Evolutionary conservation across 352 stramenopile species (phyloP), one percentile per base, ranked within the genome.

Genomic region (Globisporangium takayamanum): DNA sequence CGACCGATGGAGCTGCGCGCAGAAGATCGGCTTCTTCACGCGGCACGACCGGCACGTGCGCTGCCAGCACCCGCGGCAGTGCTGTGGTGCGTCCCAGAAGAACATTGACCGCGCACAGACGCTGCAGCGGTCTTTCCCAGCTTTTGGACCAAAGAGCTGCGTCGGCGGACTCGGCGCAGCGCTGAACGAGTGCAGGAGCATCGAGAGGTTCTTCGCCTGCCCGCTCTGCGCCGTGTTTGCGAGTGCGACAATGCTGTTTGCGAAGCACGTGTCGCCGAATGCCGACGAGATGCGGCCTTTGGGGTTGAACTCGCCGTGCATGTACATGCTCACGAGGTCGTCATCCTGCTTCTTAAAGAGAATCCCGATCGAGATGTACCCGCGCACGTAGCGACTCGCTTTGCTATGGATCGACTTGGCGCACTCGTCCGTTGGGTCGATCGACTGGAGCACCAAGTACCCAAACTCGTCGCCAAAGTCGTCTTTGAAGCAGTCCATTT

Each of bases 21-120:
- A 92, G 62, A 89, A 92, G 55, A 92, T 89, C 0, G 82, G 82
- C 53, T 84, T 78, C 15, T 68, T 84, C 25, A 89, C 76, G 44
- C 76, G 76, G 63, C 82, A 92, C 0, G 67, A 71, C 22, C 82
- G 72, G 53, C 82, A 92, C 18, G 73, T 85, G 14, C 76, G 72
- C 42, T 74, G 75, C 76, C 76, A 89, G 70, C 82, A 92, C 50
- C 74, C 73, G 1, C 82, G 69, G 47, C 82, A 92, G 46, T 68
- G 76, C 28, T 74, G 72, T 15, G 78, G 76, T 0, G 64, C 57
- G 50, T 84, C 70, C 82, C 82, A 92, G 57, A 92, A 80, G 62
- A 82, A 89, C 51, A 88, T 68, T 12, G 62, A 54, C 14, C 70
- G 64, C 33, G 74, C 74, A 18, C 82, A 92, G 0, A 92, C 73